Percentiles rank a stretch among this genome's conserved stretches.
Conservation (phyloP, 495 filamentous ascomycete species). For the Penicillium diatomitis region DNA sequence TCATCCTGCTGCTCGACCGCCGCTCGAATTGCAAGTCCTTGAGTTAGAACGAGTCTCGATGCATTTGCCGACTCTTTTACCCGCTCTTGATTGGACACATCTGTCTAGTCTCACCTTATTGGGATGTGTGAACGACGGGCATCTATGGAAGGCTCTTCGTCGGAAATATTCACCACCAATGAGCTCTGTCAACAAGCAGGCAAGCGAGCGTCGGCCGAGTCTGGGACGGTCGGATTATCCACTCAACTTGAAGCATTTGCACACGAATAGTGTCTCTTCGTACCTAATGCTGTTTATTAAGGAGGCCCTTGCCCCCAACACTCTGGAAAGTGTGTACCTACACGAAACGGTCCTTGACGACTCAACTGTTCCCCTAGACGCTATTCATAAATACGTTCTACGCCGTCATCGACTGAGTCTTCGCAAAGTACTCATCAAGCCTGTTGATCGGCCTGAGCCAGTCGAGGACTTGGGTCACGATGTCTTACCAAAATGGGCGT, state of each 20-base stretch:
- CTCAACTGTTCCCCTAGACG: slow-evolving; percentile 56
- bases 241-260: slow-evolving; percentile 68
- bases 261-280: slow-evolving; percentile 72
- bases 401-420: slow-evolving; percentile 65
- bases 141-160: slow-evolving; percentile 72
- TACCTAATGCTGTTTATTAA: slow-evolving; percentile 75
- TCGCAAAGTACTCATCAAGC: slow-evolving; percentile 71
- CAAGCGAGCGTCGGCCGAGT: slow-evolving; percentile 7
- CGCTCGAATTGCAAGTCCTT: slow-evolving; percentile 60
- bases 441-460: slow-evolving; percentile 42
- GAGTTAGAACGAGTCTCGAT: slow-evolving; percentile 78
- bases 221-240: slow-evolving; percentile 44
- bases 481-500: slow-evolving; percentile 68
- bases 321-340: slow-evolving; percentile 73
- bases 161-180: slow-evolving; percentile 55
- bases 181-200: slow-evolving; percentile 12
- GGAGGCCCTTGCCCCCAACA: slow-evolving; percentile 77
- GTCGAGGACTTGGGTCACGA: slow-evolving; percentile 18
- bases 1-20: no score
- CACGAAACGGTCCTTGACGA: slow-evolving; percentile 58
- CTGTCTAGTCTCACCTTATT: slow-evolving; percentile 77
- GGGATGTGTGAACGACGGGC: slow-evolving; percentile 66
- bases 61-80: slow-evolving; percentile 56
- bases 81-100: slow-evolving; percentile 70
- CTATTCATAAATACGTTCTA: slow-evolving; percentile 66